Base-by-base conservation (phyloP, 331 rosid genomes). In the Malus hybrid region DNA sequence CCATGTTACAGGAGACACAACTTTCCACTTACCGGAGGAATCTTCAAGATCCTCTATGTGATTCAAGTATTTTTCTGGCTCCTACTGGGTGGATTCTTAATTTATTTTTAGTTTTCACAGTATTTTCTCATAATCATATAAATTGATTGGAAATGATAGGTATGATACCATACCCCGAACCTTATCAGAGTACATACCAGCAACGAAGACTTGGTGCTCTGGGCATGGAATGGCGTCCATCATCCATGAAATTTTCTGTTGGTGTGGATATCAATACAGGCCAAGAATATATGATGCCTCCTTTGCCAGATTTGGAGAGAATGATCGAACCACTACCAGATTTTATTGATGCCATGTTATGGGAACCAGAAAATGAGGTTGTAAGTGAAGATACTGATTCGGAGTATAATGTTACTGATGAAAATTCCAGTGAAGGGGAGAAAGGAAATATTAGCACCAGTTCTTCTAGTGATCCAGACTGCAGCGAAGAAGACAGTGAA, bases 161-260 rank as follows among this genome's bases (percentile, higher is more conserved):
- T 81, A 86, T 93, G 97, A 76, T 90, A 81, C 97, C 97, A 52
- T 93, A 93, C 80, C 90, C 94, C 14, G 96, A 93, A 78, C 96
- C 97, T 67, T 93, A 93, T 76, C 97, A 93, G 89, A 88, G 90
- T 74, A 87, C 78, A 68, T 93, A 83, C 80, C 97, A 90, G 83
- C 87, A 67, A 72, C 94, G 94, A 18, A 93, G 97, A 34, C 96
- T 90, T 7, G 96, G 97, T 75, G 88, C 91, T 34, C 85, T 93
- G 79, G 96, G 96, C 81, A 86, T 86, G 80, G 97, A 93, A 78
- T 90, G 97, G 97, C 89, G 77, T 54, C 96, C 97, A 57, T 88
- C 97, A 29, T 71, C 86, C 63, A 81, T 87, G 76, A 93, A 82
- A 65, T 88, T 83, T 68, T 80, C 89, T 70, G 79, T 90, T 71